phyloP scores from a whole-genome alignment of 257 asterid species.

The Datura wrightii region DNA sequence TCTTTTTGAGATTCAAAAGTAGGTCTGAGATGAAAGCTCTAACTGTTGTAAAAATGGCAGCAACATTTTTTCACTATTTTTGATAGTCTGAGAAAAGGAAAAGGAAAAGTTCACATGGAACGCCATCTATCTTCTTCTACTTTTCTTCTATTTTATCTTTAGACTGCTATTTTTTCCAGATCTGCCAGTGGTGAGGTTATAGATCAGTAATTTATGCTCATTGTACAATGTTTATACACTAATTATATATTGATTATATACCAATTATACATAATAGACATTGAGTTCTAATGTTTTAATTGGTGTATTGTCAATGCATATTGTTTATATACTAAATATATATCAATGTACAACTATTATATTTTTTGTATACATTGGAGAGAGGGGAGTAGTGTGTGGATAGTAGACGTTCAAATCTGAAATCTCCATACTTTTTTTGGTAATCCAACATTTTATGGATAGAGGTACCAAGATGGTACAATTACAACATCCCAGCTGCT shows the following conservation, averaged over 20 bases:
- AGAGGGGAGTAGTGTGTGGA: background rate
- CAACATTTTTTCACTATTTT: background rate
- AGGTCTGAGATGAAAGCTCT: background rate
- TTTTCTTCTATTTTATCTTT: too few relatives aligned
- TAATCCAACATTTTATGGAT: background rate
- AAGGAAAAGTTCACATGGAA: background rate
- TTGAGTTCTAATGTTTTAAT: too few relatives aligned
- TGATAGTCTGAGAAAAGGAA: background rate
- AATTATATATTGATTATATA: background rate
- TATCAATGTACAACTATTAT: background rate
- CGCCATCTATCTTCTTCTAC: background rate
- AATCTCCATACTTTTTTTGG: background rate
- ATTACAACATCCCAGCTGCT: background rate
- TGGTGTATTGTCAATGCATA: too few relatives aligned
- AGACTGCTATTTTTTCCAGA: too few relatives aligned
- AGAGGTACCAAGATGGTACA: constrained; percentile 1
- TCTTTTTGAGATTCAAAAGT: background rate
- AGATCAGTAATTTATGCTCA: background rate
- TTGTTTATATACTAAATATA: too few relatives aligned
- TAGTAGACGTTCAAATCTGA: background rate
- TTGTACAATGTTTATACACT: background rate
- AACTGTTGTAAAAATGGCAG: background rate
- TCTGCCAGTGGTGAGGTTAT: too few relatives aligned
- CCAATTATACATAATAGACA: too few relatives aligned
- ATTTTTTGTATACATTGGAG: background rate